Percentiles rank a stretch among this genome's conserved stretches.
These are phyloP conservation scores for Geosmithia flava DNA, from an alignment of 2,329 filamentous ascomycete genomes.

Conservation along the genomic window DNA sequence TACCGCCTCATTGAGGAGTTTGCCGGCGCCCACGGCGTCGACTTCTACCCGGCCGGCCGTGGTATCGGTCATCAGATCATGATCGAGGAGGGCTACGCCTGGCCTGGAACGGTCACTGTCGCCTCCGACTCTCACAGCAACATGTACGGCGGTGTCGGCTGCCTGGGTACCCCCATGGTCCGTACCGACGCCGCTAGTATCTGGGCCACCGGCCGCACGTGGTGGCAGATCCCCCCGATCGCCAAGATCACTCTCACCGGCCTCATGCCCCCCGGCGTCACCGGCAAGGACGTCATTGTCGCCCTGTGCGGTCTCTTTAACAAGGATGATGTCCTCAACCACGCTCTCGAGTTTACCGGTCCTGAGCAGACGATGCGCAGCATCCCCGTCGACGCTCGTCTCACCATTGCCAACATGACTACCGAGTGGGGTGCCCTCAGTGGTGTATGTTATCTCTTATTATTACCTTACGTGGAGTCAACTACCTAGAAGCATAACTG, in stretches of 20 bases:
- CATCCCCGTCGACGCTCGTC: constrained; percentile 58
- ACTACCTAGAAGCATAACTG: background rate
- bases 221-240: constrained; percentile 82
- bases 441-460: constrained; percentile 4
- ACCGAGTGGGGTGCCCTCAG: constrained; percentile 67
- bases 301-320: constrained; percentile 80
- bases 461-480: no score
- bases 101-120: constrained; percentile 75
- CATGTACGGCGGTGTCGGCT: constrained; percentile 66
- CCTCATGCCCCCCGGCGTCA: constrained; percentile 63
- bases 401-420: constrained; percentile 72
- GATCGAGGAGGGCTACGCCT: constrained; percentile 64
- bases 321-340: constrained; percentile 80
- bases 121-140: constrained; percentile 70
- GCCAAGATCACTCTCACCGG: constrained; percentile 71
- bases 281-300: constrained; percentile 84
- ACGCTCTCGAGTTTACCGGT: constrained; percentile 79
- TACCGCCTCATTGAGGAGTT: constrained; percentile 75
- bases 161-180: constrained; percentile 70
- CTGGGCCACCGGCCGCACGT: constrained; percentile 72
- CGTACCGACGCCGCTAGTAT: constrained; percentile 79
- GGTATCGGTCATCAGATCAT: constrained; percentile 90
- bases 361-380: constrained; percentile 64
- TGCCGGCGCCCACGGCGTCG: constrained; percentile 62
- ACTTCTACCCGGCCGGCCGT: constrained; percentile 64